Base-by-base conservation (phyloP, 345 rosid genomes). In the Psidium friedrichsthalianum region DNA sequence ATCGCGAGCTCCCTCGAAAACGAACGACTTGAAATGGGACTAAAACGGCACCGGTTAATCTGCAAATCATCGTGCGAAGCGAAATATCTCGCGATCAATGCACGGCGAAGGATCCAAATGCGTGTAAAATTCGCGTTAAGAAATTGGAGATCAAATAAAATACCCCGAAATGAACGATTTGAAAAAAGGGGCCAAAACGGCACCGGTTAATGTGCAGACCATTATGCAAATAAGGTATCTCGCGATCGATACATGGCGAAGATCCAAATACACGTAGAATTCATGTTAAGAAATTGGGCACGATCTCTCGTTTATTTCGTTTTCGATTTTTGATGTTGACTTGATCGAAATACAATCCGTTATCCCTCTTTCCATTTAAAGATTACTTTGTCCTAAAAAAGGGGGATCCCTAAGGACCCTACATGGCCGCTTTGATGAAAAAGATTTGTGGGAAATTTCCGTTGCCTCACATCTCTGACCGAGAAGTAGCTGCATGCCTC, bases 161-260 rank as follows among this genome's bases (percentile, higher is more conserved):
- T 36, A 36, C 36, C 36, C 36, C 3, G 36, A 36, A 36, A 36
- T 3, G 36, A 3, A 36, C 36, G 36, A 36, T 2, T 36, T 36
- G 36, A 36, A 36, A 36, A 36, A 36, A 36, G 36, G 36, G 36
- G 36, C 36, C 3, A 36, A 36, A 36, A 15, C 0, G 21, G 14
- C 5, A 1, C 0, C 7, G 36, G 40, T 14, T 0, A 8, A 15
- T n/a, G 6, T 5, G 74, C 3, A 27, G 3, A 27, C n/a, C n/a
- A 0, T 1, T 59, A 2, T 15, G 74, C 74, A 12, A 59, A 59
- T 59, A 16, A 59, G 11, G 5, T 59, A 27, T 59, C 36, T 25
- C 47, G 47, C 47, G 47, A 16, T 53, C 55, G 6, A 53, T 53
- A 20, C 6, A 3, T 3, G 74, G 5, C 10, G 6, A 59, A 27